Base-by-base conservation (phyloP, 306 rosid species). In the Gastrolobium villosum region DNA sequence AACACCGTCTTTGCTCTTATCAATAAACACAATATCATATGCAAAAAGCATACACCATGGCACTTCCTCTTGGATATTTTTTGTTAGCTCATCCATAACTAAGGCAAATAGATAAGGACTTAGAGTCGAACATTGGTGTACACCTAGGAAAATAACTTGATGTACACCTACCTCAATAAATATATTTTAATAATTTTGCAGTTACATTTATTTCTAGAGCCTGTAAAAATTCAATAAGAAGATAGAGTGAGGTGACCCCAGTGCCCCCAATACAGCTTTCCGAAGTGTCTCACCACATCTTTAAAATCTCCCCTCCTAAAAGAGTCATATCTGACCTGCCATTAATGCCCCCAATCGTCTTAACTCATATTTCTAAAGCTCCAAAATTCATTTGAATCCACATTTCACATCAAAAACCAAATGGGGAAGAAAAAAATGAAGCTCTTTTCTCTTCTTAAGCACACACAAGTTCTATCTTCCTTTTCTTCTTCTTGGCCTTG, bases 381-480 rank as follows among this genome's bases (percentile, higher is more conserved):
- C 75, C 76, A 62, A 72, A 43, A 9, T 39, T 60, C 79, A 75
- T 46, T 75, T 61, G 37, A 40, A 62, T 20, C 28, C 75, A 35
- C 61, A 14, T 26, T 28, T 26, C 52, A n/a, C 43, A 45, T 40
- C 72, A 4, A 34, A 39, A 63, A 9, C 26, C n/a, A 28, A 31
- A 87, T 87, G 87, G 81, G 82, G 37, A 93, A 88, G 81, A 93
- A 89, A 71, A 90, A 79, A 87, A n/a, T 89, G 97, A 93, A 86
- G 84, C 89, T 91, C 0, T 90, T 91, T 48, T 86, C 87, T 78
- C 85, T 87, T 41, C 84, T 83, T 73, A 91, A 76, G 52, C 79
- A 40, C 81, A 14, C n/a, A n/a, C n/a, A n/a, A n/a, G n/a, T n/a
- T n/a, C n/a, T n/a, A n/a, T 55, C 87, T 2, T 67, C 78, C 2